A percentile compares a stretch with the other conserved stretches of the same genome.
These are phyloP conservation scores for Colletotrichum chrysophilum DNA, from an alignment of 2,329 filamentous ascomycete genomes.

Conservation along the genomic window DNA sequence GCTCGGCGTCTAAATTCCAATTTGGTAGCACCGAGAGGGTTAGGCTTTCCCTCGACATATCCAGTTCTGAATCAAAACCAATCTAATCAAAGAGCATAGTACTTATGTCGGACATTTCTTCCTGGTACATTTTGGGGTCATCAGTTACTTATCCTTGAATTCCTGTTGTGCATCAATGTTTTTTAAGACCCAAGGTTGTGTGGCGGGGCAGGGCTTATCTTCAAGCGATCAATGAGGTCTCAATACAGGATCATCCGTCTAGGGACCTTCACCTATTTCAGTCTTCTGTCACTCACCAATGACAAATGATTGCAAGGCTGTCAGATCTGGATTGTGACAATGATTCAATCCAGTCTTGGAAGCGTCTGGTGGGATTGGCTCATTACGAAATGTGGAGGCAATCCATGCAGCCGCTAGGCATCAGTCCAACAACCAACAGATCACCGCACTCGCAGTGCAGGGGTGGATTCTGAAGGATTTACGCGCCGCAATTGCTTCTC, in stretches of 20 bases:
- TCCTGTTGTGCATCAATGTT: fast-evolving
- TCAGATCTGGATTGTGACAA: background rate
- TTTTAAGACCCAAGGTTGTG: fast-evolving
- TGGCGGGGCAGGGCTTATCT: background rate
- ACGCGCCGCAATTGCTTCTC: background rate
- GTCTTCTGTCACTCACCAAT: fast-evolving
- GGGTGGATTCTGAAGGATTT: background rate
- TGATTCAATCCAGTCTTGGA: background rate
- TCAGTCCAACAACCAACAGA: background rate
- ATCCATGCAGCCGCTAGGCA: background rate
- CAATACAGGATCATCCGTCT: background rate
- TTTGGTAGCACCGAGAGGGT: background rate
- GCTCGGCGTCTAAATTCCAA: background rate
- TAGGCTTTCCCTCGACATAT: background rate
- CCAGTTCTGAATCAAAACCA: fast-evolving
- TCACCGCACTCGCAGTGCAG: background rate
- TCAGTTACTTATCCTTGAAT: fast-evolving
- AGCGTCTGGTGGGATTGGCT: background rate
- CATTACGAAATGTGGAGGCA: background rate
- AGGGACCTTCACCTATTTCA: background rate
- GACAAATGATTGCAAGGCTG: background rate
- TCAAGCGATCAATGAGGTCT: background rate
- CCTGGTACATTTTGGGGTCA: background rate
- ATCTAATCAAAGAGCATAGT: background rate
- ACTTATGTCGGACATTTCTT: background rate